phyloP scores from a whole-genome alignment of 495 filamentous ascomycete genomes.

The Aspergillus ostianus region DNA sequence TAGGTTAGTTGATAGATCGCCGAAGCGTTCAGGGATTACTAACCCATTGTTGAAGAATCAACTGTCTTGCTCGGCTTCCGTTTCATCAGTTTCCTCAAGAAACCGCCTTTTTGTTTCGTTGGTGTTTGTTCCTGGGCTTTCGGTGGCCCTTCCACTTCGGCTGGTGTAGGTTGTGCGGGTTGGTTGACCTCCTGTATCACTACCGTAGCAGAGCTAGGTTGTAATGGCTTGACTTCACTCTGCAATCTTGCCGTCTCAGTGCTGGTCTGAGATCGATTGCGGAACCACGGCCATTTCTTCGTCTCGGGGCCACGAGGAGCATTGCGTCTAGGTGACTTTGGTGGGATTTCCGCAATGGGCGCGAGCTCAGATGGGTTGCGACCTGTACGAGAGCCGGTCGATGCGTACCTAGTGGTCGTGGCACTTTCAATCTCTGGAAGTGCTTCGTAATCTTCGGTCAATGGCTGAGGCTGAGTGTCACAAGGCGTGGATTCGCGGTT shows the following conservation, averaged over 20 bases:
- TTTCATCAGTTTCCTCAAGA: conserved; percentile 36
- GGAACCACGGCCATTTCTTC: conserved; percentile 69
- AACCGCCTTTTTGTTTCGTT: conserved; percentile 11
- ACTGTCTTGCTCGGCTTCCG: conserved; percentile 28
- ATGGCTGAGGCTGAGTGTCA: conserved; percentile 7
- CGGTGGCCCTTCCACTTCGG: conserved; percentile 11
- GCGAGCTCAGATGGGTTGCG: conserved; percentile 24
- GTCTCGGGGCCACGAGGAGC: conserved; percentile 25
- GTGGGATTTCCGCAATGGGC: conserved; percentile 31
- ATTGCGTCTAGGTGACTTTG: conserved; percentile 27
- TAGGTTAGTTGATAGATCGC: background rate
- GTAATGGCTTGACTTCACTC: conserved; percentile 21
- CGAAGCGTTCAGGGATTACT: conserved; percentile 14
- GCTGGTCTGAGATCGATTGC: conserved; percentile 48
- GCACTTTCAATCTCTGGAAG: background rate
- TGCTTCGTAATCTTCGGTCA: conserved; percentile 1
- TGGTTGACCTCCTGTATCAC: conserved; percentile 24
- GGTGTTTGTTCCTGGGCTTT: conserved; percentile 8
- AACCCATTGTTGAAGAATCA: conserved; percentile 19
- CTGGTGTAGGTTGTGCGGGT: background rate
- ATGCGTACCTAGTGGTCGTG: conserved; percentile 4
- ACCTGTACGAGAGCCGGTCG: conserved; percentile 20
- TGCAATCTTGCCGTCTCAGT: conserved; percentile 22
- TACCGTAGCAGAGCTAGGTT: conserved; percentile 28
- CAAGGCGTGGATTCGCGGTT: background rate